Evolutionary conservation across 306 rosid genomes (phyloP), one percentile per base, ranked within the genome.

Genomic region (Gleditsia sinensis): DNA sequence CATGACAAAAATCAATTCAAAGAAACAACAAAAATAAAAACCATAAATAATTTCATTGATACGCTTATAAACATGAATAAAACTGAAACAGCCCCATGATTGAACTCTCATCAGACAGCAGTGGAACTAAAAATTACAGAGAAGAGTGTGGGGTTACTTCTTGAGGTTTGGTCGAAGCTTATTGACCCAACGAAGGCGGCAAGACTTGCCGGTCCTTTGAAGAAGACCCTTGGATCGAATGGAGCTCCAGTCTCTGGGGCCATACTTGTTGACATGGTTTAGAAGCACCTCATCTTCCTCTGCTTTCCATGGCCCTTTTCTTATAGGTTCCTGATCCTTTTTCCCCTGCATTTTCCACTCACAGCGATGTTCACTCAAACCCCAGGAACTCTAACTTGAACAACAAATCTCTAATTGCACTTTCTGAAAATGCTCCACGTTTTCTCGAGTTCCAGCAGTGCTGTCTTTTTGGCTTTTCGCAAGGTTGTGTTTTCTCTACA

Each of bases 181-280:
- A 62, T 93, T 93, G 66, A 93, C 98, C 98, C 98, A 93, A 62
- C 98, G 97, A 79, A 93, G 98, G 23, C 98, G 97, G 75, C 98
- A 93, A 0, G 98, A 93, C 74, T 93, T 93, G 59, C 98, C 98
- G 20, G 98, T 91, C 3, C 98, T 61, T 45, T 82, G 93, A 51
- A 93, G 86, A 74, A 93, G 97, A 39, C 97, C 96, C 68, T 91
- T 93, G 96, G 98, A 93, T 91, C 96, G 97, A 93, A 93, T 91
- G 96, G 97, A 91, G 97, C 98, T 93, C 97, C 98, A 93, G 68
- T 93, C 97, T 83, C 92, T 72, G 0, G 97, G 93, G 9, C 98
- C 98, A 76, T 83, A 86, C 68, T 81, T 85, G 37, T 81, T 86
- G 5, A 93, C 98, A 65, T 93, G 97, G 67, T 72, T 81, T 1